Evolutionary conservation across 768 basidiomycete genomes (phyloP), one percentile per base, ranked within the genome.

Genomic region (Lactifluus rugatus): DNA sequence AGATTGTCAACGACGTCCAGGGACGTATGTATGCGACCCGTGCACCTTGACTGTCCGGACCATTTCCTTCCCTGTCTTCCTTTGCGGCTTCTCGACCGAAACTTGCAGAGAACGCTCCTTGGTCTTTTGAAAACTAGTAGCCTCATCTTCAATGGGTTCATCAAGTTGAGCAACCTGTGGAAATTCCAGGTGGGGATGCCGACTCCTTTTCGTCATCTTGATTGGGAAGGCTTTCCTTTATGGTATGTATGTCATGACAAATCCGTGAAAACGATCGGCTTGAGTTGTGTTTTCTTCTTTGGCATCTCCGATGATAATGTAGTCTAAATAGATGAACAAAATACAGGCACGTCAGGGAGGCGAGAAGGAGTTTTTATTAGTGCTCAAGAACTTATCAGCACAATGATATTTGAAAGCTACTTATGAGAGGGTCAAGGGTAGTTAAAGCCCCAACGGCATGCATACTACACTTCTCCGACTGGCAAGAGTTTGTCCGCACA

Each of bases 31-130:
- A 44, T 11, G 21, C 72, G 21, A 42, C 41, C 17, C 9, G n/a
- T 31, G 10, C 64, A 87, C 94, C 83, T 89, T 89, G 62, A 88
- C 60, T 10, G 80, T 73, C 57, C 84, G 78, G 5, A 75, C 70
- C 56, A 94, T 81, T 65, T 96, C 95, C 69, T 84, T 93, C 69
- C 95, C 90, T 5, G 81, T 87, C 67, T 84, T 93, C 19, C 94
- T 91, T 66, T 95, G 91, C 48, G 86, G 74, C 65, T 81, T 85
- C 62, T 95, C 92, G 1, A 95, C 81, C 48, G 92, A 66, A 47
- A 70, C 72, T 72, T 93, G 92, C 51, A 92, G 73, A 31, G 76
- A 74, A 57, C 74, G 76, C 52, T 85, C 81, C 66, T 79, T 79
- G 11, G 69, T 72, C 52, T 73, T 76, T 51, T 73, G 72, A 17